Conservation (phyloP, 2,329 filamentous ascomycete species). For the Kalmusia sp. region DNA sequence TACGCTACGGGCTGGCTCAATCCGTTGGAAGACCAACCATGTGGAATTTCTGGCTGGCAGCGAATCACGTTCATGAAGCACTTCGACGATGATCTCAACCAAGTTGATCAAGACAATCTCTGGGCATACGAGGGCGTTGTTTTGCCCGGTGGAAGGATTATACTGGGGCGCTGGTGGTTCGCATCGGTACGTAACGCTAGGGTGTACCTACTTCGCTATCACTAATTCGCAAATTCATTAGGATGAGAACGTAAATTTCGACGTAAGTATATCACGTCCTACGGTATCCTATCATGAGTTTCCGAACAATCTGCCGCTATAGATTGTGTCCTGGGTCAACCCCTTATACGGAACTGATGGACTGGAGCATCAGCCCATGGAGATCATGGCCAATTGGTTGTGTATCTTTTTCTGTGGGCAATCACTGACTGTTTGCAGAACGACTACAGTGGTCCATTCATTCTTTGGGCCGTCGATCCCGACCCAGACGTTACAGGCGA, state of each 20-base stretch:
- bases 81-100: constrained; percentile 41
- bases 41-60: constrained; percentile 59
- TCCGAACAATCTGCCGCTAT: too few relatives aligned
- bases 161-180: constrained; percentile 58
- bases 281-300: too few relatives aligned
- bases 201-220: too few relatives aligned
- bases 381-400: too few relatives aligned
- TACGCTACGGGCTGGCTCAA: constrained; percentile 57
- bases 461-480: constrained; percentile 48
- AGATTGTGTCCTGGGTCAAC: background rate
- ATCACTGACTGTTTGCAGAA: constrained; percentile 19
- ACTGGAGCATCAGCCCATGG: too few relatives aligned
- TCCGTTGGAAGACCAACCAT: constrained; percentile 55
- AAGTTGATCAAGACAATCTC: constrained; percentile 42
- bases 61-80: constrained; percentile 64
- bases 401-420: background rate
- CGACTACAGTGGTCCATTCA: constrained; percentile 35
- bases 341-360: background rate
- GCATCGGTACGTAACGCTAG: constrained; percentile 33
- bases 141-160: constrained; percentile 55
- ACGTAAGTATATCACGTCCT: constrained; percentile 19
- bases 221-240: too few relatives aligned
- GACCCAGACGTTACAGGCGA: background rate
- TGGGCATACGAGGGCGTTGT: constrained; percentile 60
- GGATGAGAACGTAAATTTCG: constrained; percentile 24